Percentiles rank a stretch among this genome's conserved stretches.
phyloP scores from a whole-genome alignment of 1,284 basidiomycete species.

The Ustilago crameri region DNA sequence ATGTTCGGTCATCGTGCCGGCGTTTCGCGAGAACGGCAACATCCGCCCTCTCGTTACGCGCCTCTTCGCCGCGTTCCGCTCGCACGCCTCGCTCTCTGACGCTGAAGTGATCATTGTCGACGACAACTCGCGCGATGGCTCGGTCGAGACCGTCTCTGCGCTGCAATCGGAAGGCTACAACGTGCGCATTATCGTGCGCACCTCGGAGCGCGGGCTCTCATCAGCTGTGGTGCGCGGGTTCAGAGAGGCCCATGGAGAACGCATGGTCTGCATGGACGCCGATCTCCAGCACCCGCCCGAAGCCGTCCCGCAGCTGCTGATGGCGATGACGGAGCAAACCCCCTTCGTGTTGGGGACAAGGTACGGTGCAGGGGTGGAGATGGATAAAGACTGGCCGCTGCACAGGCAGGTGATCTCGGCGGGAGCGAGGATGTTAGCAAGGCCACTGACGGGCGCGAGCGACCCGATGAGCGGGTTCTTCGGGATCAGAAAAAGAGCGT shows the following conservation, averaged over 20 bases:
- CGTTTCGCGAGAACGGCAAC: slow-evolving; percentile 44
- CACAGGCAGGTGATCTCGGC: slow-evolving; percentile 71
- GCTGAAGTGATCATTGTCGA: slow-evolving; percentile 47
- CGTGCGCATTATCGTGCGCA: slow-evolving; percentile 71
- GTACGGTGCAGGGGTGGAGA: slow-evolving; percentile 70
- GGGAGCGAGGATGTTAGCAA: slow-evolving; percentile 70
- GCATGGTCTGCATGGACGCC: slow-evolving; percentile 72
- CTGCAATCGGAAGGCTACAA: slow-evolving; percentile 69
- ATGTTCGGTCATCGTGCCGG: slow-evolving; percentile 55
- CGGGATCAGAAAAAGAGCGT: slow-evolving; percentile 69
- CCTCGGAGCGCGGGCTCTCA: slow-evolving; percentile 70
- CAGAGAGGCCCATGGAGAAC: slow-evolving; percentile 69
- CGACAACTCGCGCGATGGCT: slow-evolving; percentile 50
- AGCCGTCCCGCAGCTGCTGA: slow-evolving; percentile 69
- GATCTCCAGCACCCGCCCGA: slow-evolving; percentile 72
- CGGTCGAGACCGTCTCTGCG: slow-evolving; percentile 23
- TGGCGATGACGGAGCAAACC: slow-evolving; percentile 65
- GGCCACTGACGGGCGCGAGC: slow-evolving; percentile 70
- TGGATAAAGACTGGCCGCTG: slow-evolving; percentile 71
- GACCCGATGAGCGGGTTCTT: slow-evolving; percentile 72
- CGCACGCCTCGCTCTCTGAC: slow-evolving; percentile 8
- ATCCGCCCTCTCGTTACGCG: slow-evolving; percentile 70
- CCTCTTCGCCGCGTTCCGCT: slow-evolving; percentile 63
- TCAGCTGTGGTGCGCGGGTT: slow-evolving; percentile 71
- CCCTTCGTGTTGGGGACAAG: slow-evolving; percentile 71